phyloP scores from a whole-genome alignment of 768 basidiomycete genomes.

The Agrocybe pediades region DNA sequence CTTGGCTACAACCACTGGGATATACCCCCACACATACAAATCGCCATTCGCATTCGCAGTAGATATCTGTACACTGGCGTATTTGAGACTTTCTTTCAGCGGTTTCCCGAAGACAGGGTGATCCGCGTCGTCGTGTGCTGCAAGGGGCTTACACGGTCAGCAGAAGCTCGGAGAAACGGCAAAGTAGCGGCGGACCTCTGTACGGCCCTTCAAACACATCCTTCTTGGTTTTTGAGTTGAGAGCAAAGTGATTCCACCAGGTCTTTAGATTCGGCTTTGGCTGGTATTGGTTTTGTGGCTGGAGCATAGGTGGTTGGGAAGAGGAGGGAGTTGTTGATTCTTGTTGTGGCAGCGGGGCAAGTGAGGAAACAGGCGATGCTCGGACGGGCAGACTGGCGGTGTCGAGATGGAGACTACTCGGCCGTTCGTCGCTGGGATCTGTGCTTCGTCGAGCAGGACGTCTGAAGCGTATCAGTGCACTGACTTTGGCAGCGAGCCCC shows the following conservation, averaged over 20 bases:
- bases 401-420: neutral
- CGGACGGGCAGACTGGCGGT: neutral
- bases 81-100: slow-evolving; percentile 79
- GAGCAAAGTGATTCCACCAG: slow-evolving; percentile 82
- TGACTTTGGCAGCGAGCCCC: slow-evolving; percentile 20
- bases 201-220: slow-evolving; percentile 30
- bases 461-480: slow-evolving; percentile 17
- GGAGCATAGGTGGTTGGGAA: slow-evolving; percentile 14
- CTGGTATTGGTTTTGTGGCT: slow-evolving; percentile 14
- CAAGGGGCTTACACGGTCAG: slow-evolving; percentile 21
- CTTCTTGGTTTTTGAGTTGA: slow-evolving; percentile 63
- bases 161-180: neutral
- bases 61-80: slow-evolving; percentile 92
- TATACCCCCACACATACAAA: slow-evolving; percentile 89
- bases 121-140: slow-evolving; percentile 37
- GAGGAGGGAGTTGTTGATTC: slow-evolving; percentile 11
- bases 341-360: slow-evolving; percentile 7
- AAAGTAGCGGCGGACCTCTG: slow-evolving; percentile 36
- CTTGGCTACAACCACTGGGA: slow-evolving; percentile 97
- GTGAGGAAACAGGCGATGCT: slow-evolving; percentile 7
- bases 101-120: slow-evolving; percentile 81
- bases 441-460: slow-evolving; percentile 15
- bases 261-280: slow-evolving; percentile 67
- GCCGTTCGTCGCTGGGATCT: slow-evolving; percentile 6
- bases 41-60: slow-evolving; percentile 83